Evolutionary conservation across 1,284 basidiomycete genomes (phyloP).

Genomic region (Stygiomarasmius scandens): DNA sequence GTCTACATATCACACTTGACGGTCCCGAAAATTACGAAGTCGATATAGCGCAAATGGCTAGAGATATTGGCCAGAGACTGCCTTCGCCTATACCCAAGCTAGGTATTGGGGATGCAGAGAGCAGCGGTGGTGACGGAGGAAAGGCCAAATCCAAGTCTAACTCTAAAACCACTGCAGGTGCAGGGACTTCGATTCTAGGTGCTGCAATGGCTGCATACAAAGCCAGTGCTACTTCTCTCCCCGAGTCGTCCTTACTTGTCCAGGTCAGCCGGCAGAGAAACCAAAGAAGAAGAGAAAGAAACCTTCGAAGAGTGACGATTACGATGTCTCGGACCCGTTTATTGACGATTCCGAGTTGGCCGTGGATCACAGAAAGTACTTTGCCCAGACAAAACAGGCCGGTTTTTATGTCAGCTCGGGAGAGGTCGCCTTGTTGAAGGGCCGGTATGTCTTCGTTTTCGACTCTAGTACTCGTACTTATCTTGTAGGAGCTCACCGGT

Average conservation of each 20-base stretch:
- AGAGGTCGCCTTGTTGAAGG: conserved; percentile 79
- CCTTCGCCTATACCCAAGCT: conserved; percentile 52
- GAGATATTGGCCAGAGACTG: conserved; percentile 64
- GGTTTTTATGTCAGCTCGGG: conserved; percentile 93
- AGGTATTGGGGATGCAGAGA: conserved; percentile 28
- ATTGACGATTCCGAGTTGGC: conserved; percentile 96
- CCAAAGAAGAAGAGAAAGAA: conserved; percentile 34
- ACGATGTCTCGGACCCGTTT: conserved; percentile 91
- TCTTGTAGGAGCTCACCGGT: background rate
- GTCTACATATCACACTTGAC: conserved; percentile 67
- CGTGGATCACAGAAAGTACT: conserved; percentile 87
- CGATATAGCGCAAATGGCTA: conserved; percentile 60
- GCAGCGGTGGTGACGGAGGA: conserved; percentile 55
- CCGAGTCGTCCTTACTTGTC: too few relatives aligned
- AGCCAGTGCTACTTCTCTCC: too few relatives aligned
- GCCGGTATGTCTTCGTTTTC: too few relatives aligned
- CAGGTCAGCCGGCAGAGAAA: conserved; percentile 18
- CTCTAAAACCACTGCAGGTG: conserved; percentile 17
- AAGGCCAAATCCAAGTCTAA: conserved; percentile 44
- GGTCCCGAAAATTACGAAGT: conserved; percentile 74
- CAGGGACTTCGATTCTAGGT: too few relatives aligned
- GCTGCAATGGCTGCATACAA: too few relatives aligned
- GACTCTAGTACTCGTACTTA: background rate
- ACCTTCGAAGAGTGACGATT: conserved; percentile 67
- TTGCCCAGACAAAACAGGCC: conserved; percentile 91